phyloP scores from a whole-genome alignment of 2,329 filamentous ascomycete genomes.

The Sclerotinia nivalis region DNA sequence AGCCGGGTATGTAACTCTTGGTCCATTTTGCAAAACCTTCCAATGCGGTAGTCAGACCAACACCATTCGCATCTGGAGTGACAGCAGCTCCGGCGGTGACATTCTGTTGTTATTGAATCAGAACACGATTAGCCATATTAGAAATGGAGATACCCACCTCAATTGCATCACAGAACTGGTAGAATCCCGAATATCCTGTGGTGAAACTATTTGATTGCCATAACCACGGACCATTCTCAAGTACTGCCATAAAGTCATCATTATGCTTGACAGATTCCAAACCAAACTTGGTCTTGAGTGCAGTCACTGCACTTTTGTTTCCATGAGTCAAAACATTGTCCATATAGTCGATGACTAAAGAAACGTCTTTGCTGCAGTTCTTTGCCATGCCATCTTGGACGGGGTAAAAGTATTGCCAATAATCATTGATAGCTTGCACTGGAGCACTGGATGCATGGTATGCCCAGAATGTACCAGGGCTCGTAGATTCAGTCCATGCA shows the following conservation, averaged over 20 bases:
- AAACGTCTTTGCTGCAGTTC: slow-evolving; percentile 58
- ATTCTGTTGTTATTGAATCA: slow-evolving; percentile 16
- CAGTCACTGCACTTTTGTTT: slow-evolving; percentile 45
- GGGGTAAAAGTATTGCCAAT: slow-evolving; percentile 59
- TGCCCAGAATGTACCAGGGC: slow-evolving; percentile 60
- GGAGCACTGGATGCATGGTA: slow-evolving; percentile 58
- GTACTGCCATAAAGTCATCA: slow-evolving; percentile 37
- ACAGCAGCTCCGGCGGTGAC: slow-evolving; percentile 41
- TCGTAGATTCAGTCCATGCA: slow-evolving; percentile 55
- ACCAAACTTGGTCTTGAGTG: slow-evolving; percentile 55
- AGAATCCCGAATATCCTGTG: slow-evolving; percentile 50
- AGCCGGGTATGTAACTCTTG: slow-evolving; percentile 49
- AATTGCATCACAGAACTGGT: slow-evolving; percentile 47
- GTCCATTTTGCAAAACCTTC: slow-evolving; percentile 57
- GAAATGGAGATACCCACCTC: slow-evolving; percentile 39
- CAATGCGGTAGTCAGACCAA: slow-evolving; percentile 56
- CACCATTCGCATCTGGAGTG: slow-evolving; percentile 46
- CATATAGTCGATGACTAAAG: slow-evolving; percentile 54
- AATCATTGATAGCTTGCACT: slow-evolving; percentile 56
- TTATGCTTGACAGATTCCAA: slow-evolving; percentile 44
- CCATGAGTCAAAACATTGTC: slow-evolving; percentile 50
- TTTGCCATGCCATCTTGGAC: slow-evolving; percentile 58
- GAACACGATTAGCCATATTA: background rate
- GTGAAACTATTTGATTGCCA: slow-evolving; percentile 58
- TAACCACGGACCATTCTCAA: slow-evolving; percentile 57